Conservation (phyloP, 2,329 filamentous ascomycete species). For the Endocalyx cinctus region DNA sequence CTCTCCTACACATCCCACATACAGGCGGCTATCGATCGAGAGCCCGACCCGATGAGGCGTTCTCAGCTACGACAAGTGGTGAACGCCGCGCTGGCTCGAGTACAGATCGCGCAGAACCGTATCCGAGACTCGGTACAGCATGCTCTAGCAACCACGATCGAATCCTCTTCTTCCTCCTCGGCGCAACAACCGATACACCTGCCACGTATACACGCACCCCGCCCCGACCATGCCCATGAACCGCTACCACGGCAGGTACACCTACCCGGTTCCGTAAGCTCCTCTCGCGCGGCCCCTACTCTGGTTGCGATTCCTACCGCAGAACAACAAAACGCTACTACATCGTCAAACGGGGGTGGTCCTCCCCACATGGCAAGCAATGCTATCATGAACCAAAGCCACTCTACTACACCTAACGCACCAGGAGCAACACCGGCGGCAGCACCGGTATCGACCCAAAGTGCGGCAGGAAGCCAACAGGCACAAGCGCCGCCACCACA, state of each 20-base stretch:
- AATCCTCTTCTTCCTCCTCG: slow-evolving; percentile 12
- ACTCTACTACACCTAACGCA: slow-evolving; percentile 17
- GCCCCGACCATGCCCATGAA: too few relatives aligned
- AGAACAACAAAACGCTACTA: slow-evolving; percentile 11
- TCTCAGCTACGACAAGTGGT: slow-evolving; percentile 47
- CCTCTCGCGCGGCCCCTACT: not conserved
- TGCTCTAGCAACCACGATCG: slow-evolving; percentile 10
- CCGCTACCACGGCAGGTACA: too few relatives aligned
- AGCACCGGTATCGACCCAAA: slow-evolving; percentile 6
- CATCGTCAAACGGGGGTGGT: too few relatives aligned
- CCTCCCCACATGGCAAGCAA: slow-evolving; percentile 2
- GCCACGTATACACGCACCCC: too few relatives aligned
- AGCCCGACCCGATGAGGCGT: slow-evolving; percentile 42
- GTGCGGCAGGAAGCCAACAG: not conserved
- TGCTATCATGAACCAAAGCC: not conserved
- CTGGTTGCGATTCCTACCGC: slow-evolving; percentile 4
- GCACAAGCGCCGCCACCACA: slow-evolving; percentile 13
- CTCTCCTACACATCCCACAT: slow-evolving; percentile 44
- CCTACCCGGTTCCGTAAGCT: not conserved
- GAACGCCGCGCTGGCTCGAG: slow-evolving; percentile 38
- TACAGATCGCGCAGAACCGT: slow-evolving; percentile 40
- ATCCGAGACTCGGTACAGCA: slow-evolving; percentile 23
- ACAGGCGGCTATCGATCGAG: slow-evolving; percentile 46
- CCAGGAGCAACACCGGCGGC: slow-evolving; percentile 1
- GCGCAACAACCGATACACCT: slow-evolving; percentile 3